Base-by-base conservation (phyloP, 805 yeast species). In the Saccharomycopsis lassenensis region DNA sequence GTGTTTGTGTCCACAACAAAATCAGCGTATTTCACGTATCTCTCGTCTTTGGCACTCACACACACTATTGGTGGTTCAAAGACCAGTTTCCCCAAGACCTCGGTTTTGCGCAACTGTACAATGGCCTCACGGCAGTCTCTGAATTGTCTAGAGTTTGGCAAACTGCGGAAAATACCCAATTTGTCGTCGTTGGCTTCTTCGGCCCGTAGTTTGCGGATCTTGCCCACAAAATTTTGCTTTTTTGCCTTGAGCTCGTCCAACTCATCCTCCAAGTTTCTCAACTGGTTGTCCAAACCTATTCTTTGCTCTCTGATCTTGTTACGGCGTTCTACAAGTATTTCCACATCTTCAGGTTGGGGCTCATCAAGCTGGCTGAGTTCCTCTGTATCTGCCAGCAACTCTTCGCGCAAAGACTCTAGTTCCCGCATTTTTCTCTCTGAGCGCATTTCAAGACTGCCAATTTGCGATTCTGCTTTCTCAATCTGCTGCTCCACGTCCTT, bases 1-100 rank as follows among this genome's bases (percentile, higher is more conserved):
- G 80, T 69, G 35, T 64, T 63, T 29, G 56, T 55, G 34, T 71
- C 74, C 5, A 82, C 64, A 5, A 73, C 61, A 33, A 69, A 63
- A 33, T 76, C 82, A 35, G 85, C 52, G 39, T 69, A 71, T 7
- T 66, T 61, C 0, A 81, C 77, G 47, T 65, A 68, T 7, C 52
- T 46, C 7, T 57, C 52, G 39, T 75, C 69, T 1, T 61, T 62
- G 0, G 77, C 70, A 4, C 69, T 62, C 16, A 89, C 63, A 0
- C 80, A 64, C 19, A 85, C 59, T 6, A 77, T 55, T 0, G 96
- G 87, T 1, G 95, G 93, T 49, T 81, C 93, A 39, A 62, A 71
- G 36, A 81, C 71, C n/a, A n/a, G n/a, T 8, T 56, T 52, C 1
- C 57, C 56, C 31, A 55, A 50, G 33, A 75, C 61, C 4, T 52